A percentile compares a stretch with the other conserved stretches of the same genome.
These are phyloP conservation scores for Hymenotorrendiella dingleyae DNA, from an alignment of 2,329 filamentous ascomycete genomes.

Conservation along the genomic window DNA sequence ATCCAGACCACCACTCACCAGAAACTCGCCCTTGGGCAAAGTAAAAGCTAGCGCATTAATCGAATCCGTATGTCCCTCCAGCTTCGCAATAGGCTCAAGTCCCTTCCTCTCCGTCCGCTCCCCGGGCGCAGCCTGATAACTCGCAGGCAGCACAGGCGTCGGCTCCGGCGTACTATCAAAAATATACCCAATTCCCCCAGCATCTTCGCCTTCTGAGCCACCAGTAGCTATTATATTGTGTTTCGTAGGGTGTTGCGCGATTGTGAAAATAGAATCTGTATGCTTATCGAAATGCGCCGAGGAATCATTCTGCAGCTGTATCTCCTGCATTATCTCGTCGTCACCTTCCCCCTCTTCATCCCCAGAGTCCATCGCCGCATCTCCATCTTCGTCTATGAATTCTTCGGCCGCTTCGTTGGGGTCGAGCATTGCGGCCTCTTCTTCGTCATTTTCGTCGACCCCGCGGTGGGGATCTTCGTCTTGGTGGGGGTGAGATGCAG, in stretches of 20 bases:
- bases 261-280: conserved; percentile 88
- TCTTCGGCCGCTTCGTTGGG: conserved; percentile 75
- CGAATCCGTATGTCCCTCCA: conserved; percentile 89
- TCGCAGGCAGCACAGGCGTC: conserved; percentile 67
- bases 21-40: conserved; percentile 72
- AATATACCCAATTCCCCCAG: conserved; percentile 71
- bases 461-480: conserved; percentile 19
- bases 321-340: conserved; percentile 56
- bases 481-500: conserved; percentile 18
- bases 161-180: conserved; percentile 65
- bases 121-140: conserved; percentile 63
- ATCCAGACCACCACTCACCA: conserved; percentile 83
- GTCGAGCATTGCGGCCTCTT: conserved; percentile 67
- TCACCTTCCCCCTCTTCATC: conserved; percentile 53
- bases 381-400: conserved; percentile 54
- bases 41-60: conserved; percentile 86
- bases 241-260: conserved; percentile 82
- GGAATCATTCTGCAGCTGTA: conserved; percentile 85
- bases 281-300: conserved; percentile 86
- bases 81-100: conserved; percentile 60
- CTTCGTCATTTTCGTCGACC: conserved; percentile 43
- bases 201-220: conserved; percentile 61
- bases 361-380: conserved; percentile 75
- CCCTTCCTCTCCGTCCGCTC: conserved; percentile 51
- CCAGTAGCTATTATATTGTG: conserved; percentile 79